Percentiles rank a stretch among this genome's conserved stretches.
These are phyloP conservation scores for Sicyos edulis DNA, from an alignment of 306 rosid genomes.

Conservation along the genomic window DNA sequence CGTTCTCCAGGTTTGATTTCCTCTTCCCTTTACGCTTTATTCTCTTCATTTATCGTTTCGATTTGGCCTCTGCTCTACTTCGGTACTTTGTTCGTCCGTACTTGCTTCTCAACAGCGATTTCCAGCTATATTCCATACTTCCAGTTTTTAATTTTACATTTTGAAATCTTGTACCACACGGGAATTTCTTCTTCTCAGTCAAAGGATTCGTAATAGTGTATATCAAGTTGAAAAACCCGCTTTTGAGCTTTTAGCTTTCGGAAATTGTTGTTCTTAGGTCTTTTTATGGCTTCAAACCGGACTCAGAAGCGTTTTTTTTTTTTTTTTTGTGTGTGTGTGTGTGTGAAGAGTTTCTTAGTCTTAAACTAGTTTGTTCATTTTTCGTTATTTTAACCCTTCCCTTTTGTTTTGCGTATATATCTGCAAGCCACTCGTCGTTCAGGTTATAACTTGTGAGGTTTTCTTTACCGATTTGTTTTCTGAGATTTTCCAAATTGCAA, in stretches of 20 bases:
- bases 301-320: background rate
- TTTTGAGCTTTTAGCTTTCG: background rate
- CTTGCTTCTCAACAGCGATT: background rate
- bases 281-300: background rate
- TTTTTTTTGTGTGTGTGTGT: background rate
- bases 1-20: background rate
- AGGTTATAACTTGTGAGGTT: background rate
- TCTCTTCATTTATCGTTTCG: background rate
- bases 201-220: background rate
- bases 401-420: background rate
- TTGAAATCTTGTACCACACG: background rate
- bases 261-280: background rate
- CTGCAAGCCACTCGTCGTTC: background rate
- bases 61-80: background rate
- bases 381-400: background rate
- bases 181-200: background rate
- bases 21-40: background rate
- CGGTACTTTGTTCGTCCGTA: background rate
- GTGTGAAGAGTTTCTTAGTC: background rate
- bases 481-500: background rate
- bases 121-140: background rate
- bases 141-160: background rate
- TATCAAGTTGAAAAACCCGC: background rate
- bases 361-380: background rate
- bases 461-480: background rate